Evolutionary conservation across 805 yeast species (phyloP), one percentile per base, ranked within the genome.

Genomic region (Metschnikowia corniflorae): DNA sequence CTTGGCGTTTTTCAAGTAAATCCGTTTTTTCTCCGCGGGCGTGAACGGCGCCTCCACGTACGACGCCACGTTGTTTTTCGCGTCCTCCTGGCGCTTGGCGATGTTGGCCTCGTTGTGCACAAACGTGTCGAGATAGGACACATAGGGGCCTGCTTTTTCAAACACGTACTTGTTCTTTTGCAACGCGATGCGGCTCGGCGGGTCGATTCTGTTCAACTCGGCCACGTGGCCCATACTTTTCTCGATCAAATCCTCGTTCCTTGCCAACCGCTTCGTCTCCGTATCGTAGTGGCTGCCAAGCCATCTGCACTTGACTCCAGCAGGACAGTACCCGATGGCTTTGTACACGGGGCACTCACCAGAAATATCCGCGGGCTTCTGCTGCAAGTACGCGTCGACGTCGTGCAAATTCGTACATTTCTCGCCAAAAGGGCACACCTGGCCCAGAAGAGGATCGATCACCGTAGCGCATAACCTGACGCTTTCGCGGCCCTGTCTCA

Each of bases 281-380:
- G 53, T 54, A 47, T 73, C 57, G 53, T 65, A 73, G 63, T 93
- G 97, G 12, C 86, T 75, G 3, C 74, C 65, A 39, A 93, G 71
- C 86, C 96, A 93, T 51, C 96, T 77, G 64, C 99, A 93, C 58
- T 86, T 91, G 50, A 86, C 63, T 0, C 98, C 98, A 43, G 83
- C 75, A 4, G 96, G 95, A 68, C 99, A 93, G 53, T 77, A 80
- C 0, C 99, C 99, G 23, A 86, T 67, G 1, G 84, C 82, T 22
- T 66, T 67, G 55, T 65, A 88, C 3, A 86, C 96, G 0, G 98
- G 97, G 61, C 99, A 93, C 2, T 53, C 53, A 0, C 95, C 94
- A 7, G 71, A 75, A 16, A 86, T 63, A 56, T 93, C 97, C 0
- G 62, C 70, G 1, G 78, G 82, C 58, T 93, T 91, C 16, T 74